phyloP scores from a whole-genome alignment of 345 rosid species.

The Excoecaria agallocha region DNA sequence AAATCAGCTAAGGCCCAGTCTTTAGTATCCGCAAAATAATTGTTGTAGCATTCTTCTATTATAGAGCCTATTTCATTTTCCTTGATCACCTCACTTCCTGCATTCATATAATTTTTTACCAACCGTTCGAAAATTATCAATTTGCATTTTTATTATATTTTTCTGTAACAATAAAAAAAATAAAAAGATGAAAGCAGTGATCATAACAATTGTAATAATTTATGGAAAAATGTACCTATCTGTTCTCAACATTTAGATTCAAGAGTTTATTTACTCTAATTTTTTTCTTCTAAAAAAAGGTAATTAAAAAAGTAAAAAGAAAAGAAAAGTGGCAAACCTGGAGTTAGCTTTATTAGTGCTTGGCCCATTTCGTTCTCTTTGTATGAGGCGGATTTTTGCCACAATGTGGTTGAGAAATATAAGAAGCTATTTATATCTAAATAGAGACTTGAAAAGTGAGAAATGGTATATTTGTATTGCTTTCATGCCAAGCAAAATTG shows the following conservation, averaged over 20 bases:
- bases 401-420: too few relatives aligned
- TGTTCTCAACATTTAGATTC: too few relatives aligned
- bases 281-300: too few relatives aligned
- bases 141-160: background rate
- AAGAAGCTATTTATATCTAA: too few relatives aligned
- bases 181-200: background rate
- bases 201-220: background rate
- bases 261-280: too few relatives aligned
- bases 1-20: slow-evolving; percentile 37
- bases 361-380: slow-evolving; percentile 17
- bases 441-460: too few relatives aligned
- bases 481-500: too few relatives aligned
- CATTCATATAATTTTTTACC: background rate
- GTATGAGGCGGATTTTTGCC: too few relatives aligned
- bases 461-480: too few relatives aligned
- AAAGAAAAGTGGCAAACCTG: background rate
- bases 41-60: slow-evolving; percentile 39
- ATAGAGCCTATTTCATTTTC: slow-evolving; percentile 39
- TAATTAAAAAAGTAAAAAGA: too few relatives aligned
- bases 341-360: slow-evolving; percentile 17
- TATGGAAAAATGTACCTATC: too few relatives aligned
- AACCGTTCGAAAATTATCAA: background rate
- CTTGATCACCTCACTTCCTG: slow-evolving; percentile 43
- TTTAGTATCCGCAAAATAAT: slow-evolving; percentile 23
- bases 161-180: background rate